Conservation (phyloP, 441 rosid genomes). For the Manihot esculenta region DNA sequence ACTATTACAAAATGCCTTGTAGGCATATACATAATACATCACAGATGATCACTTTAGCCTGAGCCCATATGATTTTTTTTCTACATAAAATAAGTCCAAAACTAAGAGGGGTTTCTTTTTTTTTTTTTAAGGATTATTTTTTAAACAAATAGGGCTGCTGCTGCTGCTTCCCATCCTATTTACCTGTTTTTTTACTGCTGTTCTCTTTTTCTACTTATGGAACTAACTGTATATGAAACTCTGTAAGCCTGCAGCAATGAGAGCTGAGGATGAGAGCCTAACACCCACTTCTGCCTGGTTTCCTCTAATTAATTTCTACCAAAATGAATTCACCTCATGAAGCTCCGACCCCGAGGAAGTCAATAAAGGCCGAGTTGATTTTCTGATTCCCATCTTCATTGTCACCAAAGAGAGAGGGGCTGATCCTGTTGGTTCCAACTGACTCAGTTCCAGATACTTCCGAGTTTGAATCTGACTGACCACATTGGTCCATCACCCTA, state of each 20-base stretch:
- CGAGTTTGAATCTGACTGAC: conserved; percentile 57
- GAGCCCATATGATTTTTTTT: neutral
- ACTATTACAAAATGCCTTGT: neutral
- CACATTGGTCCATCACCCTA: conserved; percentile 33
- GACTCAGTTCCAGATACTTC: conserved; percentile 54
- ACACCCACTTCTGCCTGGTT: neutral
- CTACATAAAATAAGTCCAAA: conserved; percentile 19
- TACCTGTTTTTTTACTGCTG: neutral
- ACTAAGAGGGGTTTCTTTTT: neutral
- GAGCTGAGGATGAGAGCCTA: neutral
- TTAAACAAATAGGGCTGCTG: neutral
- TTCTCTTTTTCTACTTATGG: neutral
- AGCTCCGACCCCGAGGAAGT: conserved; percentile 70
- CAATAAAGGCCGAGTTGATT: conserved; percentile 42
- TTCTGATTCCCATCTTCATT: conserved; percentile 22
- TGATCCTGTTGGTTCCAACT: conserved; percentile 35
- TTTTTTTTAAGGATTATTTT: neutral
- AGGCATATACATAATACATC: neutral
- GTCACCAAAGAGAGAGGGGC: conserved; percentile 28
- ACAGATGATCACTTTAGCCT: no score
- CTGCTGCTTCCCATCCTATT: neutral
- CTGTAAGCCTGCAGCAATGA: neutral
- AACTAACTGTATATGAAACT: conserved; percentile 6
- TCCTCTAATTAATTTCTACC: neutral
- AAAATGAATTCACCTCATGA: conserved; percentile 1